Base-by-base conservation (phyloP, 2,329 filamentous ascomycete species). In the Pestalotiopsis sp. region DNA sequence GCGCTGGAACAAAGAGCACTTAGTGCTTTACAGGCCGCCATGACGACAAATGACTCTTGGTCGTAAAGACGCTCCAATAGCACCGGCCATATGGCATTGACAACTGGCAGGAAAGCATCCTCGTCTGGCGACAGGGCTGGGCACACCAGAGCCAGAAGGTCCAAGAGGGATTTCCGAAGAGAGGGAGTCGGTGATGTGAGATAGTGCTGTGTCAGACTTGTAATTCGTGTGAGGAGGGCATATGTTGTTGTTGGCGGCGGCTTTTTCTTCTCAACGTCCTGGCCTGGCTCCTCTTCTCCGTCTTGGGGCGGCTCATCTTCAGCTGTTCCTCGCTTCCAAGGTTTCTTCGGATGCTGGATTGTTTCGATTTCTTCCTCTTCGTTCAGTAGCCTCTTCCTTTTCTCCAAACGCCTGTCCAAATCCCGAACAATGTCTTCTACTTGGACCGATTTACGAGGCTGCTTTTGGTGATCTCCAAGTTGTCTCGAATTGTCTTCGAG, bases 21-120 rank as follows among this genome's bases (percentile, higher is more conserved):
- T 3, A 98, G 83, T 0, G 93, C 88, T 14, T 90, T 85, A 69
- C 93, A 90, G 5, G 94, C 91, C 17, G 91, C 89, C 9, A 92
- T 86, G 2, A 88, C 87, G 11, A 98, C 88, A 75, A 90, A 92
- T 0, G 88, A 82, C 78, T 94, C 91, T 4, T 81, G 72, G 71
- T 94, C 92, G 72, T 90, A 87, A 5, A 94, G 83, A 27, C 90
- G 86, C n/a, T 86, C 84, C 1, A 91, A 82, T 4, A 97, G 83
- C 6, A 97, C 91, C 0, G 95, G 94, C 95, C 95, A 99, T 7
- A 98, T 84, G 3, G 92, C 91, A 79, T 98, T 96, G 73, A 98
- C 90, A 0, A 98, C 86, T 0, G 96, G 96, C 1, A 99, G 82
- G 77, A 97, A 98, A 0, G 90, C 89, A 70, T 95, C 90, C 77